Evolutionary conservation across 148 eudicot species (phyloP).

Genomic region (Selenicereus undatus): DNA sequence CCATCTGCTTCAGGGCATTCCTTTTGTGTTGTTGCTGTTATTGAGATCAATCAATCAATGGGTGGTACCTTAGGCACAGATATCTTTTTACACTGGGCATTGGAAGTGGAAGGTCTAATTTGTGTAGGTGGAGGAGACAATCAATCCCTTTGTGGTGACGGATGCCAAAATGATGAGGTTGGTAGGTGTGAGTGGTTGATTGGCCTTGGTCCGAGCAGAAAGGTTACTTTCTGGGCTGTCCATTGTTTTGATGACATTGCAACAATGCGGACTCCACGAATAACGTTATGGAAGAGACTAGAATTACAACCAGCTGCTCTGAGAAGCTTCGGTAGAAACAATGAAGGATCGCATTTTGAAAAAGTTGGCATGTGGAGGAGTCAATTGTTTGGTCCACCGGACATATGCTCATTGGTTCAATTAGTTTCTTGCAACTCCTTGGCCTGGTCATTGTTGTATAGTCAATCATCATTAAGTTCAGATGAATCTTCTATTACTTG

Average conservation of each 20-base stretch:
- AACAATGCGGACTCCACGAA: slow-evolving; percentile 78
- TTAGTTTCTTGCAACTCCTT: slow-evolving; percentile 52
- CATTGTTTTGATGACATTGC: slow-evolving; percentile 91
- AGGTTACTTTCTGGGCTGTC: slow-evolving; percentile 74
- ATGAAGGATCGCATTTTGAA: slow-evolving; percentile 28
- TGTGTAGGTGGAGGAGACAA: slow-evolving; percentile 32
- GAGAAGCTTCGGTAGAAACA: slow-evolving; percentile 16
- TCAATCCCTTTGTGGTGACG: slow-evolving; percentile 35
- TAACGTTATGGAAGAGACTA: slow-evolving; percentile 68
- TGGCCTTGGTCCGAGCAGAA: slow-evolving; percentile 65
- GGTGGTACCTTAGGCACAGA: slow-evolving; percentile 66
- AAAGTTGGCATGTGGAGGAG: slow-evolving; percentile 68
- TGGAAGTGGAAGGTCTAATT: slow-evolving; percentile 51
- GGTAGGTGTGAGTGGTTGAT: slow-evolving; percentile 92
- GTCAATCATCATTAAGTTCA: slow-evolving; percentile 26
- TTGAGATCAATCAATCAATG: slow-evolving; percentile 71
- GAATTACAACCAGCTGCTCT: slow-evolving; percentile 36
- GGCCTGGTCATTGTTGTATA: slow-evolving; percentile 46
- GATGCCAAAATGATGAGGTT: slow-evolving; percentile 41
- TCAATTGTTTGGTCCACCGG: slow-evolving; percentile 60
- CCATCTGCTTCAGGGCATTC: slow-evolving; percentile 39
- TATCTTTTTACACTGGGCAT: slow-evolving; percentile 73
- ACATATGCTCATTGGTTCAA: slow-evolving; percentile 59
- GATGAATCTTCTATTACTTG: slow-evolving; percentile 25
- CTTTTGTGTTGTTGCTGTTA: slow-evolving; percentile 65